A percentile compares a stretch with the other conserved stretches of the same genome.
phyloP scores from a whole-genome alignment of 2,329 filamentous ascomycete genomes.

The Tolypocladium inflatum region DNA sequence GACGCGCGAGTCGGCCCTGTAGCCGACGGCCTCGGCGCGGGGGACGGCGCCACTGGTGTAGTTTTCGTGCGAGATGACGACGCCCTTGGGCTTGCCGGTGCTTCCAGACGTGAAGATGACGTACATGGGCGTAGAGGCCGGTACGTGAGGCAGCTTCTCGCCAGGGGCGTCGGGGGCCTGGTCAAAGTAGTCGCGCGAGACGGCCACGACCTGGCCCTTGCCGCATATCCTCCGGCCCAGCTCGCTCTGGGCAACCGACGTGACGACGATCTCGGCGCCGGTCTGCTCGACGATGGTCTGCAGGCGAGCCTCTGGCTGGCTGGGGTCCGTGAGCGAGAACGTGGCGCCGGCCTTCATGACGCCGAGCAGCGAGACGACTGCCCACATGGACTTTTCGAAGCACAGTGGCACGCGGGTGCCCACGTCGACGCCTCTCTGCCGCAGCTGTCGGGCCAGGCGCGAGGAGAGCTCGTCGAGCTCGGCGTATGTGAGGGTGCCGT shows the following conservation, averaged over 20 bases:
- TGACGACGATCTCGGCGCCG: conserved; percentile 26
- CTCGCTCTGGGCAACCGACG: conserved; percentile 27
- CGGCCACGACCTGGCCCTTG: conserved; percentile 20
- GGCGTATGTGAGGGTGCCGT: conserved; percentile 35
- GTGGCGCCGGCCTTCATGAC: conserved; percentile 39
- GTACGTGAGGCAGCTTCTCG: conserved; percentile 22
- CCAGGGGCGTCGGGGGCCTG: conserved; percentile 7
- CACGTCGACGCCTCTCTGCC: conserved; percentile 21
- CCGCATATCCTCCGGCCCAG: conserved; percentile 27
- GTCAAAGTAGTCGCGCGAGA: conserved; percentile 20
- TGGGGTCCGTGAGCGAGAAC: conserved; percentile 37
- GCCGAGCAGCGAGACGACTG: conserved; percentile 32
- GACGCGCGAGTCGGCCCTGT: conserved; percentile 29
- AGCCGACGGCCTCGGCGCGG: conserved; percentile 30
- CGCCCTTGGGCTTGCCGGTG: conserved; percentile 55
- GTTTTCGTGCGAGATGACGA: conserved; percentile 40
- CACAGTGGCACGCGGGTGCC: conserved; percentile 39
- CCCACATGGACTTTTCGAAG: conserved; percentile 40
- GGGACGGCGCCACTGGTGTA: conserved; percentile 36
- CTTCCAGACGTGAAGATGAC: conserved; percentile 59
- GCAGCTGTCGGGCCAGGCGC: conserved; percentile 28
- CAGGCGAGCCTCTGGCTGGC: conserved; percentile 34
- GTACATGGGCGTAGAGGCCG: conserved; percentile 34
- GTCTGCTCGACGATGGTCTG: conserved; percentile 35
- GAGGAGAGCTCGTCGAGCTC: conserved; percentile 33